Percentiles rank a stretch among this genome's conserved stretches.
Conservation (phyloP, 257 asterid species). For the Salvia rosmarinus region DNA sequence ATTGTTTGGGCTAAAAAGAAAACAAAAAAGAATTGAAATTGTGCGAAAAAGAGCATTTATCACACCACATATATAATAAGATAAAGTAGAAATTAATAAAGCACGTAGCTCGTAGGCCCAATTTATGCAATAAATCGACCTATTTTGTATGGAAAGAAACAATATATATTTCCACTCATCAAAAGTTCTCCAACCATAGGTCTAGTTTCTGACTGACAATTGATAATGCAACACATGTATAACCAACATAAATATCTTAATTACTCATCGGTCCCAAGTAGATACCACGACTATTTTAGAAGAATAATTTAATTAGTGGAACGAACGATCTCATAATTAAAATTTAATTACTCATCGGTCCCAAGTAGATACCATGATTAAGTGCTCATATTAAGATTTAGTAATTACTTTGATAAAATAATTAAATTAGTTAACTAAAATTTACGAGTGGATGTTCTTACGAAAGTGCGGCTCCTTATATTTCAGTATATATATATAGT, state of each 20-base stretch:
- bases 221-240: conserved; percentile 34
- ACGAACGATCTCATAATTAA: too few species aligned
- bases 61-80: not conserved
- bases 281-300: too few species aligned
- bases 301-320: too few species aligned
- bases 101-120: conserved; percentile 22
- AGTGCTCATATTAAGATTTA: too few species aligned
- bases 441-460: too few species aligned
- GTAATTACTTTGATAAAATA: too few species aligned
- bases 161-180: not conserved
- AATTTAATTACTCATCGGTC: too few species aligned
- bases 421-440: too few species aligned
- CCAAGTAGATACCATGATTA: too few species aligned
- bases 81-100: conserved; percentile 18
- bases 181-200: conserved; percentile 28
- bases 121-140: conserved; percentile 6
- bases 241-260: conserved; percentile 21
- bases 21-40: not conserved
- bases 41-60: not conserved
- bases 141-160: not conserved
- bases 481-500: too few species aligned
- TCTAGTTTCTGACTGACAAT: conserved; percentile 35
- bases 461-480: too few species aligned
- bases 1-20: too few species aligned
- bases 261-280: not conserved